Percentiles rank a stretch among this genome's conserved stretches.
phyloP scores from a whole-genome alignment of 2,329 filamentous ascomycete genomes.

The Endoconidiophora laricicola region DNA sequence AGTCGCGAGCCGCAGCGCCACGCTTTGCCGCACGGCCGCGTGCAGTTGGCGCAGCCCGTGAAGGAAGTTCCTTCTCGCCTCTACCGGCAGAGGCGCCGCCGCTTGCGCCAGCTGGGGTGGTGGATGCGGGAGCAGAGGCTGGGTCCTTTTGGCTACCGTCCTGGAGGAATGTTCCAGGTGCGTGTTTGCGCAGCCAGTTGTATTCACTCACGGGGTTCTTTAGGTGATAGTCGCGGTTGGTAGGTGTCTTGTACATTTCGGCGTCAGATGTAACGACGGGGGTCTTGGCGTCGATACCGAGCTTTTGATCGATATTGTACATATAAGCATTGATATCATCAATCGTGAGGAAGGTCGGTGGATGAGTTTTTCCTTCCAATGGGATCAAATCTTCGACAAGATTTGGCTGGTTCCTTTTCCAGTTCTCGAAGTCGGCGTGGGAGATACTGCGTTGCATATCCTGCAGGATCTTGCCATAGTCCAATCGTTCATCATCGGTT shows the following conservation, averaged over 20 bases:
- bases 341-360: slow-evolving; percentile 49
- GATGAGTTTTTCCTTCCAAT: slow-evolving; percentile 35
- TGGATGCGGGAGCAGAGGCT: background rate
- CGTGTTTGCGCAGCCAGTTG: slow-evolving; percentile 81
- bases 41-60: slow-evolving; percentile 15
- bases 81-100: slow-evolving; percentile 19
- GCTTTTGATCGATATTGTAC: slow-evolving; percentile 39
- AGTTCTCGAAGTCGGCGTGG: slow-evolving; percentile 33
- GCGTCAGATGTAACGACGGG: slow-evolving; percentile 35
- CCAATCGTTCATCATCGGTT: slow-evolving; percentile 24
- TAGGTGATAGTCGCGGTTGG: slow-evolving; percentile 24
- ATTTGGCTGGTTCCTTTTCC: slow-evolving; percentile 47
- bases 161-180: slow-evolving; percentile 71
- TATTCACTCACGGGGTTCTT: slow-evolving; percentile 81
- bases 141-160: slow-evolving; percentile 31
- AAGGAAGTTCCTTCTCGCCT: slow-evolving; percentile 22
- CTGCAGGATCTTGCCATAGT: slow-evolving; percentile 31
- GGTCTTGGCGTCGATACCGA: slow-evolving; percentile 29
- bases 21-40: slow-evolving; percentile 21
- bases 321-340: slow-evolving; percentile 62
- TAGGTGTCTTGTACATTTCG: slow-evolving; percentile 22
- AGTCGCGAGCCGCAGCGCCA: slow-evolving; percentile 22
- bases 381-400: slow-evolving; percentile 32
- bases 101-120: slow-evolving; percentile 22
- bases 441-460: slow-evolving; percentile 36